Conservation (phyloP, 2,329 filamentous ascomycete genomes). For the Diaporthe capsici region DNA sequence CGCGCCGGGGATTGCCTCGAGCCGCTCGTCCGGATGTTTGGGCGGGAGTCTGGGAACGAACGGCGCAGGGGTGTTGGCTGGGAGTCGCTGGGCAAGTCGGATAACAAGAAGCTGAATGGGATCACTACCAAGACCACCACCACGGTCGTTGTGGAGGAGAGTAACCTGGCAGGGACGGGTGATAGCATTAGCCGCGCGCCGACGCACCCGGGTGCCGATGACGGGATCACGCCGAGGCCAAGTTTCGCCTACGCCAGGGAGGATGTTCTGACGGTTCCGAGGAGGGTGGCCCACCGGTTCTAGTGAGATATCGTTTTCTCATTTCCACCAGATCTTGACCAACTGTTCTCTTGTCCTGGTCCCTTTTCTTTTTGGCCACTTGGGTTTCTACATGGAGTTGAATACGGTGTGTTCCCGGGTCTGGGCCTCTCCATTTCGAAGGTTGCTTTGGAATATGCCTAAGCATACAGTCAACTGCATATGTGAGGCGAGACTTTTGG, state of each 20-base stretch:
- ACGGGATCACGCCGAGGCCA: background rate
- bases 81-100: background rate
- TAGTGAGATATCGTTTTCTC: background rate
- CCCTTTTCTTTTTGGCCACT: background rate
- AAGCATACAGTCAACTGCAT: too few relatives aligned
- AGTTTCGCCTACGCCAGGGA: background rate
- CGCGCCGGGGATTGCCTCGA: background rate
- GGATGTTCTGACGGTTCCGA: conserved; percentile 21
- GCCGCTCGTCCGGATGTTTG: background rate
- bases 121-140: conserved; percentile 19
- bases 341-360: background rate
- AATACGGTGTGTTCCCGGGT: background rate
- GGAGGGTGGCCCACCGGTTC: conserved; percentile 31
- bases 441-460: background rate
- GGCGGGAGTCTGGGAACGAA: background rate
- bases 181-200: background rate
- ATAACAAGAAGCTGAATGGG: background rate
- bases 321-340: too few relatives aligned
- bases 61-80: background rate
- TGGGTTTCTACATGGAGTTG: too few relatives aligned
- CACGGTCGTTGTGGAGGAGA: conserved; percentile 23
- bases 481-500: background rate
- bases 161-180: background rate
- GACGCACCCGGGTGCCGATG: background rate
- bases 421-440: accelerated